Percentiles rank a stretch among this genome's conserved stretches.
phyloP scores from a whole-genome alignment of 1,284 basidiomycete species.

The Apiotrichum veenhuisii region DNA sequence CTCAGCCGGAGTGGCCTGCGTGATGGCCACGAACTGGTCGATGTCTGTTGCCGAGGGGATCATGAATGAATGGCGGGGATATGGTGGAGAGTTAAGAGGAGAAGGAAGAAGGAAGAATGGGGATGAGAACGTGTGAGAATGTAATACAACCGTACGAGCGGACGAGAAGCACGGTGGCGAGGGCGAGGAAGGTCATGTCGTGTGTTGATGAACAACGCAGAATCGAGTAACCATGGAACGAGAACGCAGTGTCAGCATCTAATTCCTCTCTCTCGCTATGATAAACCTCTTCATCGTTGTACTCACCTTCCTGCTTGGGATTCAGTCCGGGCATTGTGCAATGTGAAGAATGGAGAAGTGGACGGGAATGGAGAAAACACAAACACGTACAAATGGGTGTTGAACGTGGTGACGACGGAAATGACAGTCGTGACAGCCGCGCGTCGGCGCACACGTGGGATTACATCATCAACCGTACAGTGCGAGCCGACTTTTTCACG shows the following conservation, averaged over 20 bases:
- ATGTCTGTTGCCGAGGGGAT: conserved; percentile 30
- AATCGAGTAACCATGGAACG: background rate
- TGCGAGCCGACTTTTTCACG: too few species aligned
- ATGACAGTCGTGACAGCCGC: background rate
- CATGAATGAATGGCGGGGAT: too few species aligned
- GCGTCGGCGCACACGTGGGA: background rate
- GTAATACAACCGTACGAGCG: too few species aligned
- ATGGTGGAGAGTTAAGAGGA: background rate
- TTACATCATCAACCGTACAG: background rate
- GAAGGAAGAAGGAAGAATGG: background rate
- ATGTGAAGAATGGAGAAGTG: background rate
- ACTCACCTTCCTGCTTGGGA: conserved; percentile 34
- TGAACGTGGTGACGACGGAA: background rate
- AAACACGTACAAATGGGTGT: background rate
- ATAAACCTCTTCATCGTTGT: too few species aligned
- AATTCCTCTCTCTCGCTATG: background rate
- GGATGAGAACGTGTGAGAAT: too few species aligned
- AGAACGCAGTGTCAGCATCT: too few species aligned
- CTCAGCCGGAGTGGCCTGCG: conserved; percentile 37
- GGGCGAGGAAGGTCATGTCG: too few species aligned
- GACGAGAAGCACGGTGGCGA: too few species aligned
- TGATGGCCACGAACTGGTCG: conserved; percentile 46
- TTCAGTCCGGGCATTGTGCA: conserved; percentile 35
- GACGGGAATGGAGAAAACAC: background rate
- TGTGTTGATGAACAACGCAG: too few species aligned